These are phyloP conservation scores for Umbelopsis vinacea DNA, from an alignment of 192 early-diverging fungal species.

Conservation along the genomic window DNA sequence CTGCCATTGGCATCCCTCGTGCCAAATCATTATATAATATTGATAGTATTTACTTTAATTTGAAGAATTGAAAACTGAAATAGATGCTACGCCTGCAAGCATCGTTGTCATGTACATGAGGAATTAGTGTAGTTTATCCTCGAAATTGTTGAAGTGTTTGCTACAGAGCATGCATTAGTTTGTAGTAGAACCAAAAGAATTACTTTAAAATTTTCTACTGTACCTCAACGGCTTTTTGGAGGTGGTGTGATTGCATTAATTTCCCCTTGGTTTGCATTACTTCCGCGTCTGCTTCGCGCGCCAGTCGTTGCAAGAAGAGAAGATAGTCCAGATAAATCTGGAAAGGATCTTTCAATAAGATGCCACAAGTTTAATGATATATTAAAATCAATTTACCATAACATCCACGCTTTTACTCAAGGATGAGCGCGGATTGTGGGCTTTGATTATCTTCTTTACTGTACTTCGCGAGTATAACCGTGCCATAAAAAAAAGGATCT, in stretches of 20 bases:
- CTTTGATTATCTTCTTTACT: constrained; percentile 19
- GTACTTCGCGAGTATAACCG: constrained; percentile 18
- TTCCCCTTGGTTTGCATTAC: constrained; percentile 7
- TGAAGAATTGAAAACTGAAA: neutral
- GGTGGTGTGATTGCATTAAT: constrained; percentile 1
- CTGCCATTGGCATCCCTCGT: neutral
- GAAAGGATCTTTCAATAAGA: neutral
- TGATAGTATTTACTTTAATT: constrained; percentile 12
- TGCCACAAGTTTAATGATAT: neutral
- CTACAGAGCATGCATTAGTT: neutral
- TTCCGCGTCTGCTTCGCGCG: constrained; percentile 13
- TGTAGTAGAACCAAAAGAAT: no score
- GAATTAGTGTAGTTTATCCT: neutral
- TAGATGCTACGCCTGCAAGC: neutral
- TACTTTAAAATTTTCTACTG: neutral
- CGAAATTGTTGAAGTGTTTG: constrained; percentile 15
- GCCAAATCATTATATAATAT: neutral
- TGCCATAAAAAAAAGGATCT: neutral
- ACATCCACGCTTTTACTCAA: constrained; percentile 17
- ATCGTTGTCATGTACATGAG: constrained; percentile 6
- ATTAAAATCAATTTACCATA: neutral
- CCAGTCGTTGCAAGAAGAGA: constrained; percentile 10
- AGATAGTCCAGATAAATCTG: constrained; percentile 27
- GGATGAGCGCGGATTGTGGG: constrained; percentile 12
- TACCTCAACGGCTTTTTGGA: constrained; percentile 13